Base-by-base conservation (phyloP, 2,329 filamentous ascomycete species). In the Blastomyces gilchristii region DNA sequence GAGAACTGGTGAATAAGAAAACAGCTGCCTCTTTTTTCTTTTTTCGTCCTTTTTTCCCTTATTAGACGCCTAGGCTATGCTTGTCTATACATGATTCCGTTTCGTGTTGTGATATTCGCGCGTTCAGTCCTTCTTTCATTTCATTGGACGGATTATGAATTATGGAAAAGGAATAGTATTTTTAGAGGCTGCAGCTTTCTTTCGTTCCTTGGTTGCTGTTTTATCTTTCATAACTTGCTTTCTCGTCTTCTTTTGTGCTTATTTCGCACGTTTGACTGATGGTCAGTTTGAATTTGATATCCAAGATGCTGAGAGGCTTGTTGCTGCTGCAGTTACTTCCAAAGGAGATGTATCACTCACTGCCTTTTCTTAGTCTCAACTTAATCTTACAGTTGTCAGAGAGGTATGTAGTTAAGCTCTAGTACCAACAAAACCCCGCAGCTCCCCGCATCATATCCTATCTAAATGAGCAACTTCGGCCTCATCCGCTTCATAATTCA, bases 401-500 rank as follows among this genome's bases (percentile, higher is more conserved):
- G 25, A 22, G 11, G 43, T 18, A n/a, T 22, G 16, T 37, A 22
- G n/a, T 22, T 22, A 56, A 18, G 18, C 7, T 2, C 16, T n/a
- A 8, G 16, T 16, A 6, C 37, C 37, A 39, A 39, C 37, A 7
- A 45, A 16, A 4, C 5, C 43, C 6, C 14, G 11, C 2, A 52
- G 12, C 1, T 0, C 6, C 34, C 11, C n/a, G 1, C 9, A 45
- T 58, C 39, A 43, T 28, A 58, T 31, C 39, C 6, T 25, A 16
- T 56, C 52, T 18, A 65, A 56, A 61, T 63, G 65, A 14, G 49
- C 63, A 7, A 65, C 69, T 2, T 78, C 78, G 12, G 79, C 79
- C 64, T 67, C 71, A 64, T 76, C 72, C 31, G 81, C 81, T 71
- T 83, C 81, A 34, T 71, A 69, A 66, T 83, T 82, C 67, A 83